Evolutionary conservation across 2,329 filamentous ascomycete genomes (phyloP), one percentile per base, ranked within the genome.

Genomic region (Neofusicoccum parvum): DNA sequence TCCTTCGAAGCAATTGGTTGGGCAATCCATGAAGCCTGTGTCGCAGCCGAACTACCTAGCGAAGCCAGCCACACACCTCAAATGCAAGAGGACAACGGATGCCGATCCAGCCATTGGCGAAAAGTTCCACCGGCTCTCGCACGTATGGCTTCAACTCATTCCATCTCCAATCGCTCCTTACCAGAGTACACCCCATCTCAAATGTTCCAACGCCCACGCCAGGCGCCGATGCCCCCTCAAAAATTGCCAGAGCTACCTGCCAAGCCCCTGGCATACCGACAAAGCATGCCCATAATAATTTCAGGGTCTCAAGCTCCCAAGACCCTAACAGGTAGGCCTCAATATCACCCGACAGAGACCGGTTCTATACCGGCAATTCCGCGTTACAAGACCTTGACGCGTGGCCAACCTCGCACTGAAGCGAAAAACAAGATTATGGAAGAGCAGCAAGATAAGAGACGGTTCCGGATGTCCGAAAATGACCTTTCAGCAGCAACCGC

Each of bases 221-320:
- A 62, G 12, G 43, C 43, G 15, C 58, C 58, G 5, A 15, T n/a
- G 5, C 58, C 46, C 10, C 58, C 58, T 10, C 32, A 48, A 17
- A 62, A 62, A 23, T 32, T 50, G 23, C 58, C 58, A 2, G 58
- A 50, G 17, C 17, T 62, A 12, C 58, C 58, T 20, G 43, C 58
- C 5, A 62, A 62, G 17, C 58, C 58, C 11, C 45, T 62, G 6
- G 58, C 58, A 20, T 62, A 62, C 15, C 43, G 46, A 15, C 58
- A 62, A 12, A 62, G 58, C 39, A 59, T 59, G 54, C 54, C 54
- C 14, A 59, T 59, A n/a, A 59, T 45, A 11, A 46, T 46, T 20
- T 46, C 54, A 32, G 54, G 54, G 14, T 59, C 39, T 34, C 39
- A 59, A 15, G 14, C 54, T 2, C 39, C n/a, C 15, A 59, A 36